Evolutionary conservation across 2,329 filamentous ascomycete genomes (phyloP).

Genomic region (Mycosphaerella sp.): DNA sequence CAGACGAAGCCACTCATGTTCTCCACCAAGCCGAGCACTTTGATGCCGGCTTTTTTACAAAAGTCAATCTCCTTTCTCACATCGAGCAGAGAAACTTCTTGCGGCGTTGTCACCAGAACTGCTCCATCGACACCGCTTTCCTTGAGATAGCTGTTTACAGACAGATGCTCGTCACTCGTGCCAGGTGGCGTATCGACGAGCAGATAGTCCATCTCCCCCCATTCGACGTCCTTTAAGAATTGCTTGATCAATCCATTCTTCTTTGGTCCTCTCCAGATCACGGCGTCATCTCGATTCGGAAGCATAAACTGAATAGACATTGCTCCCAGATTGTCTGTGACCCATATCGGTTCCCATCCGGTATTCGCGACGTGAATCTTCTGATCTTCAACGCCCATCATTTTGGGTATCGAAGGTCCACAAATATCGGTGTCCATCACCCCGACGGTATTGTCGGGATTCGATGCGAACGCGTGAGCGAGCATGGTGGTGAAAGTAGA

Average conservation of each 20-base stretch:
- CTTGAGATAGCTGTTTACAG: constrained; percentile 84
- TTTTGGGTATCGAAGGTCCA: constrained; percentile 92
- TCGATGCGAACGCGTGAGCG: constrained; percentile 79
- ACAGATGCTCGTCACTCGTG: constrained; percentile 91
- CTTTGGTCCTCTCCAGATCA: constrained; percentile 97
- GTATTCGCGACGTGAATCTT: constrained; percentile 84
- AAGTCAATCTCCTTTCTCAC: constrained; percentile 98
- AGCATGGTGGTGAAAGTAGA: constrained; percentile 87
- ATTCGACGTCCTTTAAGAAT: constrained; percentile 95
- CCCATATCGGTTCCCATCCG: constrained; percentile 95
- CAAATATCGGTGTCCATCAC: constrained; percentile 99
- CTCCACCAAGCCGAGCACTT: constrained; percentile 82
- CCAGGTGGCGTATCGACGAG: constrained; percentile 94
- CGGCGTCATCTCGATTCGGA: constrained; percentile 83
- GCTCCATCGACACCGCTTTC: constrained; percentile 91
- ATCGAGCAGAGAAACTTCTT: constrained; percentile 87
- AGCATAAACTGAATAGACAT: constrained; percentile 99
- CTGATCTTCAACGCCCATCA: constrained; percentile 95
- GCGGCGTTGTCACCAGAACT: constrained; percentile 87
- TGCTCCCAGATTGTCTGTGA: constrained; percentile 84
- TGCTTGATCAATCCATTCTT: constrained; percentile 99
- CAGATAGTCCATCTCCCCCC: constrained; percentile 90
- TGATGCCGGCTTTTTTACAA: constrained; percentile 88
- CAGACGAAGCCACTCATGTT: constrained; percentile 99
- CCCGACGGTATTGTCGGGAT: constrained; percentile 72